Percentiles rank a stretch among this genome's conserved stretches.
These are phyloP conservation scores for Gossypium australe DNA, from an alignment of 345 rosid genomes.

Conservation along the genomic window DNA sequence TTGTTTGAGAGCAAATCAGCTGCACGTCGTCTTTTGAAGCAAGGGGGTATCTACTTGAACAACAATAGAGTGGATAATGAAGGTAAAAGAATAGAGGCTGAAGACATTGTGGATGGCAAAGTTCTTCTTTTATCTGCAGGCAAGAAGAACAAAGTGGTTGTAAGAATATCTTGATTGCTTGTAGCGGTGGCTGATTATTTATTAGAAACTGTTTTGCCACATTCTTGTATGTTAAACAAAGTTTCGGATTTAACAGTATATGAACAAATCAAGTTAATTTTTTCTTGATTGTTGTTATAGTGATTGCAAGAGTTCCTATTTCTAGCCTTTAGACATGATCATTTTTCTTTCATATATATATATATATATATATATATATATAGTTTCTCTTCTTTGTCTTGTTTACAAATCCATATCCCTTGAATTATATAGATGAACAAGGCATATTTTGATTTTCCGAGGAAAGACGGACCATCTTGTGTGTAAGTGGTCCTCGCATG, in stretches of 20 bases:
- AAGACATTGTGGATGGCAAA: conserved; percentile 80
- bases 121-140: conserved; percentile 90
- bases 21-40: conserved; percentile 76
- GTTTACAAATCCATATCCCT: neutral
- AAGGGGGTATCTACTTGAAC: conserved; percentile 95
- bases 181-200: neutral
- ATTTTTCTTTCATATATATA: neutral
- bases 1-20: conserved; percentile 84
- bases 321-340: neutral
- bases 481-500: neutral
- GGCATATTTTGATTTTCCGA: neutral
- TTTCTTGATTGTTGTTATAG: neutral
- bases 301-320: neutral
- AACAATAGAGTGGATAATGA: conserved; percentile 76
- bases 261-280: neutral
- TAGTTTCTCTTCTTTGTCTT: conserved; percentile 4
- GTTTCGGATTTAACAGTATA: neutral
- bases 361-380: neutral
- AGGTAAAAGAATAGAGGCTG: conserved; percentile 56
- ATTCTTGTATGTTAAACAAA: neutral
- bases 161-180: conserved; percentile 55
- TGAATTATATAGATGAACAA: neutral
- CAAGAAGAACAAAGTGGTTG: conserved; percentile 88
- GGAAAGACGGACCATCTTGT: neutral
- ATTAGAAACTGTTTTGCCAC: neutral